Base-by-base conservation (phyloP, 495 filamentous ascomycete genomes). In the Pyrenula aspistea region DNA sequence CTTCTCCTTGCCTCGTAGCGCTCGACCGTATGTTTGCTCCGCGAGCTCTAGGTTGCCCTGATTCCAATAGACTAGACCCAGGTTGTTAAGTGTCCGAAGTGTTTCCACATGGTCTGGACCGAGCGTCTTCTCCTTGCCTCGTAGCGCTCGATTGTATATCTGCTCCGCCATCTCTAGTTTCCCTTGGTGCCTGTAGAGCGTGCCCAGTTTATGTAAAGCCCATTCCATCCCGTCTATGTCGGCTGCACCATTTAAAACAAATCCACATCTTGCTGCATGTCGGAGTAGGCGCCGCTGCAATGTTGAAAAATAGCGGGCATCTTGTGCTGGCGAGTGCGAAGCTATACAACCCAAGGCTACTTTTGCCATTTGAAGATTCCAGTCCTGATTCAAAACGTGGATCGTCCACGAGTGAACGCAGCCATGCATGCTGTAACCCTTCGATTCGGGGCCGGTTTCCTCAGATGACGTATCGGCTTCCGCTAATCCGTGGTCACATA, bases 331-430 rank as follows among this genome's bases (percentile, higher is more conserved):
- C 21, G 61, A 58, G 61, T 67, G 61, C 51, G 23, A 53, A 50
- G 24, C 62, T 21, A 68, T 57, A 61, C 55, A 64, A 15, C 58
- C 55, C 21, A 67, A 12, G 24, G 65, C 65, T 24, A 68, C 0
- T 36, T 53, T 57, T 22, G 67, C 65, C 25, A 67, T 24, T 49
- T 57, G 53, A 52, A 49, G 48, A 57, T 66, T 60, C 61, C 63
- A 64, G 22, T 51, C 57, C 51, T 63, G 10, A 56, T 70, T 73
- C 0, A 73, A 53, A 36, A 67, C 60, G 56, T 65, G 59, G 42
- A 67, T 53, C 51, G 63, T 68, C 71, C 68, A 73, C n/a, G 66
- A 63, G 56, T 73, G 69, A 57, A 71, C 64, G 52, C 68, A 71
- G 24, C 63, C 58, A 61, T 72, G 70, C 49, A 72, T 64, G 23